A percentile compares a stretch with the other conserved stretches of the same genome.
Evolutionary conservation across 2,329 filamentous ascomycete genomes (phyloP).

Genomic region (Aplosporella prunicola): DNA sequence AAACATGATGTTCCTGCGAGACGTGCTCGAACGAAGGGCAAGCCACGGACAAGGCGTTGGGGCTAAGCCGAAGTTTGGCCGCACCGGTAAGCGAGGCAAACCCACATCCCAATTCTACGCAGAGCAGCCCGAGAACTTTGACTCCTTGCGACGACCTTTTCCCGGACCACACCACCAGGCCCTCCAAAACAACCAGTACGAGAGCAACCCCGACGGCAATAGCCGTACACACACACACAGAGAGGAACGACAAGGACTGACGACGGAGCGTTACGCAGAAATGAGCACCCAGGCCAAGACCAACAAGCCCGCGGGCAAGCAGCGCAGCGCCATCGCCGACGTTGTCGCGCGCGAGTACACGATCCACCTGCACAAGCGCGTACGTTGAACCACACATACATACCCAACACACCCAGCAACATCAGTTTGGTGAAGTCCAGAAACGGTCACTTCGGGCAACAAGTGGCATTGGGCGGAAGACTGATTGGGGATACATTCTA

Average conservation of each 20-base stretch:
- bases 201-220: no score
- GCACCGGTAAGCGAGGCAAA: slow-evolving; percentile 6
- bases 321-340: slow-evolving; percentile 93
- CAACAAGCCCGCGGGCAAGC: slow-evolving; percentile 59
- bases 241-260: neutral
- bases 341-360: slow-evolving; percentile 99
- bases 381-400: slow-evolving; percentile 52
- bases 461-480: slow-evolving; percentile 55
- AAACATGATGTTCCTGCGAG: no score
- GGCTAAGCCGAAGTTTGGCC: slow-evolving; percentile 1
- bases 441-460: slow-evolving; percentile 34
- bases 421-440: slow-evolving; percentile 66
- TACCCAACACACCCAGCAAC: slow-evolving; percentile 7
- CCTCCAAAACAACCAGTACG: slow-evolving; percentile 3
- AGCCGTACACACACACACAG: no score
- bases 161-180: neutral
- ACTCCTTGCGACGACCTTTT: slow-evolving; percentile 7
- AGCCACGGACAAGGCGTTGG: no score
- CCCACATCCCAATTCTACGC: slow-evolving; percentile 8
- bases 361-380: slow-evolving; percentile 99
- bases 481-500: slow-evolving; percentile 43
- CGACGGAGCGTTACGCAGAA: slow-evolving; percentile 15
- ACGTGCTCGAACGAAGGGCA: no score
- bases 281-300: slow-evolving; percentile 35
- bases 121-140: neutral